A percentile compares a stretch with the other conserved stretches of the same genome.
phyloP scores from a whole-genome alignment of 2,329 filamentous ascomycete species.

The Pleoardoris graminearum region DNA sequence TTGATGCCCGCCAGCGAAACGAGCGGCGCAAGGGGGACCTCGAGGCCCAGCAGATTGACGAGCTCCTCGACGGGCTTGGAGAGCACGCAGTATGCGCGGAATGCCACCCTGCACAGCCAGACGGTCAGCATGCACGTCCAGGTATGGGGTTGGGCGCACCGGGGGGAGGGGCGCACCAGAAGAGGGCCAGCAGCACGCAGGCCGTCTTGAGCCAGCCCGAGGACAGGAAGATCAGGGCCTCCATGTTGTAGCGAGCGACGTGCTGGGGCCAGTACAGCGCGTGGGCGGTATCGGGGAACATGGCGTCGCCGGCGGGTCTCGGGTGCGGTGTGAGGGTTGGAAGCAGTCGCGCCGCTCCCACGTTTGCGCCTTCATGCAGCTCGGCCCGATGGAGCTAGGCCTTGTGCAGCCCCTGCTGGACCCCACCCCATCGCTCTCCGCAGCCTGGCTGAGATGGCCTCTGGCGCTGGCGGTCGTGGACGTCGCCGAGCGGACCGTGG shows the following conservation, averaged over 20 bases:
- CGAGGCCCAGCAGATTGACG: conserved; percentile 87
- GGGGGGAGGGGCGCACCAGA: conserved; percentile 32
- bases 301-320: conserved; percentile 21
- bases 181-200: conserved; percentile 40
- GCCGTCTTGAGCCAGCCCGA: conserved; percentile 43
- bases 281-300: conserved; percentile 39
- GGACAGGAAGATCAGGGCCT: conserved; percentile 38
- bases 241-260: conserved; percentile 42
- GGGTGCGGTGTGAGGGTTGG: conserved; percentile 2
- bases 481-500: too few relatives aligned
- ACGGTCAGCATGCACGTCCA: conserved; percentile 1
- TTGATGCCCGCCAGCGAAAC: conserved; percentile 90
- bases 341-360: not conserved
- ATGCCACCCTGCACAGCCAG: conserved; percentile 67
- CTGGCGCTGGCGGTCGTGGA: not conserved
- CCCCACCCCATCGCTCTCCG: not conserved
- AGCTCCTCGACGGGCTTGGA: conserved; percentile 90
- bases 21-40: conserved; percentile 86
- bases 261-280: conserved; percentile 41
- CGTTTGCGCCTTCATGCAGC: not conserved
- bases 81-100: conserved; percentile 84
- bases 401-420: not conserved
- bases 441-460: not conserved
- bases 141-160: not conserved
- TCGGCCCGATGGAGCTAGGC: conserved; percentile 15